A percentile compares a stretch with the other conserved stretches of the same genome.
These are phyloP conservation scores for Saccharomycopsis hybrid DNA, from an alignment of 1,139 yeast species.

Conservation along the genomic window DNA sequence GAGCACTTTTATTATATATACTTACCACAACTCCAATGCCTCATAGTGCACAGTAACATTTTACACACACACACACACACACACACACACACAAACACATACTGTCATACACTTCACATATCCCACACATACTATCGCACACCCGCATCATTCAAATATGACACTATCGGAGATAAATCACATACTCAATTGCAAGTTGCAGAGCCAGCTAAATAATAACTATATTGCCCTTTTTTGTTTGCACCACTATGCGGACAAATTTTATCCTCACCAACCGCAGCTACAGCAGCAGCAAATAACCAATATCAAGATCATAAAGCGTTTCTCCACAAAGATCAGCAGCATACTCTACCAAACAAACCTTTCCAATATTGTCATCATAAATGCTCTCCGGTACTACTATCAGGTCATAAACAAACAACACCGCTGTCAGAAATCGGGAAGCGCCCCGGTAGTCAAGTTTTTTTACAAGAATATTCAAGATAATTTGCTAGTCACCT, in stretches of 20 bases:
- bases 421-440: not conserved
- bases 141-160: too few relatives aligned
- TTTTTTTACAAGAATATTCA: conserved; percentile 15
- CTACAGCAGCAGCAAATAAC: not conserved
- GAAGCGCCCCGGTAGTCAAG: too few relatives aligned
- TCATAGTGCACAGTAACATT: too few relatives aligned
- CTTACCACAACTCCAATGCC: too few relatives aligned
- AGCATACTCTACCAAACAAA: conserved; percentile 18
- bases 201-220: conserved; percentile 8
- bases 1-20: too few relatives aligned
- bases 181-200: too few relatives aligned
- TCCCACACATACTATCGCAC: too few relatives aligned
- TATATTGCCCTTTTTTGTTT: conserved; percentile 7
- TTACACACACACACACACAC: too few relatives aligned
- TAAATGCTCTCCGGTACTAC: conserved; percentile 15
- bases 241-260: not conserved
- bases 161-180: too few relatives aligned
- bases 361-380: conserved; percentile 14
- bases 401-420: not conserved
- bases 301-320: conserved; percentile 8
- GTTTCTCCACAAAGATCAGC: conserved; percentile 11
- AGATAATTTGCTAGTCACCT: conserved; percentile 13
- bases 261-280: not conserved
- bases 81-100: too few relatives aligned
- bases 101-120: too few relatives aligned